Evolutionary conservation across 768 basidiomycete species (phyloP), one percentile per base, ranked within the genome.

Genomic region (Russula sp.): DNA sequence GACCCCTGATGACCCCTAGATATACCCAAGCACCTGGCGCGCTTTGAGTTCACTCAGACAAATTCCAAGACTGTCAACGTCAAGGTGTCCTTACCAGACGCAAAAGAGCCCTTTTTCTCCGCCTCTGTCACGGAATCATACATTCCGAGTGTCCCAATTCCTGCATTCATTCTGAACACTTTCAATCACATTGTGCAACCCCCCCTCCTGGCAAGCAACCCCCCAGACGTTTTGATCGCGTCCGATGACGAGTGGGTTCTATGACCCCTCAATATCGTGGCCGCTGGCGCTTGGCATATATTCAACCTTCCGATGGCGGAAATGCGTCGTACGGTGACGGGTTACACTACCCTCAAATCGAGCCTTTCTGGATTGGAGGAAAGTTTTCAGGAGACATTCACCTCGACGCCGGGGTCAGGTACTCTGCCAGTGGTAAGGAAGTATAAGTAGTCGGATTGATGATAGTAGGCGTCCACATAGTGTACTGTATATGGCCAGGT

Each of bases 11-110:
- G 4, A 10, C 10, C n/a, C 7, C 22, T 16, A 69, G 67, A 67
- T 32, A 50, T 61, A 30, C 62, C 40, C 2, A 69, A 63, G 51
- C 67, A 58, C 22, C 59, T 59, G 30, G 67, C 67, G 7, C 55
- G 59, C 20, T 69, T 69, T 30, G 53, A 60, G 8, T 63, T 53
- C 26, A 38, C 22, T 24, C 28, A 50, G 13, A 50, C 44, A 16
- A 44, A 62, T 22, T 24, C 16, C 2, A 32, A 7, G 48, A 52
- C 44, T n/a, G 22, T 32, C 30, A 51, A 3, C 32, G 7, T 59
- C 59, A 46, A 59, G 13, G 40, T 38, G n/a, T 50, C 54, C 36
- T 6, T 59, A 49, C 67, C 58, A 22, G 32, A 44, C 16, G 49
- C 34, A 3, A 46, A 59, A n/a, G 28, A 14, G 16, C 65, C 67